These are phyloP conservation scores for Blastocystis sp. DNA, from an alignment of 352 stramenopile genomes.

Conservation along the genomic window DNA sequence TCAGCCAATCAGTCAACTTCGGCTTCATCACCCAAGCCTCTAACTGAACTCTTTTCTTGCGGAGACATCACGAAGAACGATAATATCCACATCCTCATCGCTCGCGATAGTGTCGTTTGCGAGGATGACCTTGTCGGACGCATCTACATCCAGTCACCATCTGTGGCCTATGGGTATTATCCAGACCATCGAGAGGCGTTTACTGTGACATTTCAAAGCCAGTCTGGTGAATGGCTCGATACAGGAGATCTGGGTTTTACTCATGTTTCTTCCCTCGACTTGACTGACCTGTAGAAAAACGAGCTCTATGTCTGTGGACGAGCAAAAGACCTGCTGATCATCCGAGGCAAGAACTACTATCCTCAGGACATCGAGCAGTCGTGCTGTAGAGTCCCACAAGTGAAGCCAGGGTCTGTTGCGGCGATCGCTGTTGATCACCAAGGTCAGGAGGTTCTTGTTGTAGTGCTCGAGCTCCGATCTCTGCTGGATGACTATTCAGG, in stretches of 20 bases:
- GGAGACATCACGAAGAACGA: slow-evolving; percentile 77
- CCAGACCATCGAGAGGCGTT: slow-evolving; percentile 64
- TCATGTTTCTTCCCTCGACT: slow-evolving; percentile 67
- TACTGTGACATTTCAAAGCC: not conserved
- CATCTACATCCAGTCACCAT: slow-evolving; percentile 78
- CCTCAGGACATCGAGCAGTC: slow-evolving; percentile 93
- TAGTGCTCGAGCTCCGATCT: slow-evolving; percentile 73
- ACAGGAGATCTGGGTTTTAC: slow-evolving; percentile 95
- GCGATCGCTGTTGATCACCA: slow-evolving; percentile 78
- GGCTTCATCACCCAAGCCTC: too few species aligned
- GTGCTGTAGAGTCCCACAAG: slow-evolving; percentile 74
- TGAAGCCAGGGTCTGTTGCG: slow-evolving; percentile 77
- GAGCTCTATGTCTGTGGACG: slow-evolving; percentile 91
- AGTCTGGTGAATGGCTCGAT: slow-evolving; percentile 73
- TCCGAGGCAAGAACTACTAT: slow-evolving; percentile 95
- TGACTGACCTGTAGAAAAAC: not conserved
- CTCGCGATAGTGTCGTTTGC: slow-evolving; percentile 71
- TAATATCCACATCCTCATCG: slow-evolving; percentile 83
- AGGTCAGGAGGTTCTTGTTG: slow-evolving; percentile 71
- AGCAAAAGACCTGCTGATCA: slow-evolving; percentile 97
- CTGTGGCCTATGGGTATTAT: slow-evolving; percentile 87
- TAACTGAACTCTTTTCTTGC: slow-evolving; percentile 80
- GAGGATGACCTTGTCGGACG: slow-evolving; percentile 73
- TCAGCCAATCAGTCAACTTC: too few species aligned
- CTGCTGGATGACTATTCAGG: slow-evolving; percentile 55